Percentiles rank a stretch among this genome's conserved stretches.
These are phyloP conservation scores for Saturnispora quitensis DNA, from an alignment of 805 yeast species.

Conservation along the genomic window DNA sequence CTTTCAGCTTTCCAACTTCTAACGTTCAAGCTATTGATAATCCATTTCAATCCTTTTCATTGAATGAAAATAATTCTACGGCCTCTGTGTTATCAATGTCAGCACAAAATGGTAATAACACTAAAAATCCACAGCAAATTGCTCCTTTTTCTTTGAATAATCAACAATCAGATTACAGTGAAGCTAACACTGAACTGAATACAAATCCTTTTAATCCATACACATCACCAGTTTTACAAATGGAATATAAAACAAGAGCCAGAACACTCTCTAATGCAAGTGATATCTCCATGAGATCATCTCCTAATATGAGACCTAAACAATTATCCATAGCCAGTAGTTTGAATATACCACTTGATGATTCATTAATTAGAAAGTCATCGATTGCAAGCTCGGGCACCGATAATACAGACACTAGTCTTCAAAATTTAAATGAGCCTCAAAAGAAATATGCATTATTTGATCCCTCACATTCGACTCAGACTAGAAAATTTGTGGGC, in stretches of 20 bases:
- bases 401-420: neutral
- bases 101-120: neutral
- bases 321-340: slow-evolving; percentile 22
- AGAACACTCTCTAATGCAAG: slow-evolving; percentile 30
- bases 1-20: slow-evolving; percentile 4
- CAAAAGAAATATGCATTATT: slow-evolving; percentile 50
- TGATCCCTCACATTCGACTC: slow-evolving; percentile 48
- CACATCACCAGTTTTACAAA: slow-evolving; percentile 8
- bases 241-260: slow-evolving; percentile 14
- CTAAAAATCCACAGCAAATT: neutral
- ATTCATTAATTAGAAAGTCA: slow-evolving; percentile 23
- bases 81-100: neutral
- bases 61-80: neutral
- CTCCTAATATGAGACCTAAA: slow-evolving; percentile 42
- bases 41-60: slow-evolving; percentile 5
- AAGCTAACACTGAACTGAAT: neutral
- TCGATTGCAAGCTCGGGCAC: neutral
- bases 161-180: neutral
- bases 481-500: slow-evolving; percentile 71
- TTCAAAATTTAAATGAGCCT: slow-evolving; percentile 13
- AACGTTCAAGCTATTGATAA: slow-evolving; percentile 7
- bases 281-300: slow-evolving; percentile 27
- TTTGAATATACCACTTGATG: neutral
- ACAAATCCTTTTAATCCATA: neutral
- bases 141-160: slow-evolving; percentile 5